These are phyloP conservation scores for Jamesozyma rosinii DNA, from an alignment of 805 yeast genomes.

Conservation along the genomic window DNA sequence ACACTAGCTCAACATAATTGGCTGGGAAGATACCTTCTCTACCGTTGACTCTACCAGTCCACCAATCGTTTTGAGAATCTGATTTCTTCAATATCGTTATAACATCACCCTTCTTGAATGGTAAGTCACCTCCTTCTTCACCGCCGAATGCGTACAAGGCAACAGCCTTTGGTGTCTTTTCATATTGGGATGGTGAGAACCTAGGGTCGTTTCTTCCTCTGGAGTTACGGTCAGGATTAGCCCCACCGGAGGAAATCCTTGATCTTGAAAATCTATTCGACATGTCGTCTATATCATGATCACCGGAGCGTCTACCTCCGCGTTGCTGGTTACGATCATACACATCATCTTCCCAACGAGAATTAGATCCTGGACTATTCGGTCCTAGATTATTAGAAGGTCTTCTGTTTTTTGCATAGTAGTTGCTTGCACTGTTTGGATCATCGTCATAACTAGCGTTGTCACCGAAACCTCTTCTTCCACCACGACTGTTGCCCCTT, in stretches of 20 bases:
- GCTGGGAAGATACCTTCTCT: slow-evolving; percentile 96
- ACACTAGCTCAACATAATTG: slow-evolving; percentile 75
- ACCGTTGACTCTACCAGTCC: slow-evolving; percentile 90
- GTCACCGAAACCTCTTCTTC: not conserved
- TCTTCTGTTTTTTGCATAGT: slow-evolving; percentile 28
- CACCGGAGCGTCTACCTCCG: slow-evolving; percentile 9
- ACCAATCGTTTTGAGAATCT: slow-evolving; percentile 91
- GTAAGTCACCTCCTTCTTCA: slow-evolving; percentile 84
- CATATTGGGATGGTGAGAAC: slow-evolving; percentile 10
- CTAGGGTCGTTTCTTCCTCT: slow-evolving; percentile 4
- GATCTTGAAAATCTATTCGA: slow-evolving; percentile 33
- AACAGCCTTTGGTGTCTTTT: slow-evolving; percentile 62
- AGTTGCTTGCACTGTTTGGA: slow-evolving; percentile 36
- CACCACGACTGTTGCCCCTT: slow-evolving; percentile 3
- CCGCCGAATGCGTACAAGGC: slow-evolving; percentile 87
- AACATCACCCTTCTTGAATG: slow-evolving; percentile 90
- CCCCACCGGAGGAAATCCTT: slow-evolving; percentile 33
- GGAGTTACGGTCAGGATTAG: slow-evolving; percentile 20
- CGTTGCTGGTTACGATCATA: slow-evolving; percentile 41
- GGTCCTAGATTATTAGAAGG: slow-evolving; percentile 15
- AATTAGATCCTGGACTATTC: slow-evolving; percentile 24
- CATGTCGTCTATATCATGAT: slow-evolving; percentile 30
- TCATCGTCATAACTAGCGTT: slow-evolving; percentile 20
- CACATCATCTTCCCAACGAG: slow-evolving; percentile 84
- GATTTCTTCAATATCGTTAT: slow-evolving; percentile 79